phyloP scores from a whole-genome alignment of 148 eudicot species.

The Arctostaphylos glauca region DNA sequence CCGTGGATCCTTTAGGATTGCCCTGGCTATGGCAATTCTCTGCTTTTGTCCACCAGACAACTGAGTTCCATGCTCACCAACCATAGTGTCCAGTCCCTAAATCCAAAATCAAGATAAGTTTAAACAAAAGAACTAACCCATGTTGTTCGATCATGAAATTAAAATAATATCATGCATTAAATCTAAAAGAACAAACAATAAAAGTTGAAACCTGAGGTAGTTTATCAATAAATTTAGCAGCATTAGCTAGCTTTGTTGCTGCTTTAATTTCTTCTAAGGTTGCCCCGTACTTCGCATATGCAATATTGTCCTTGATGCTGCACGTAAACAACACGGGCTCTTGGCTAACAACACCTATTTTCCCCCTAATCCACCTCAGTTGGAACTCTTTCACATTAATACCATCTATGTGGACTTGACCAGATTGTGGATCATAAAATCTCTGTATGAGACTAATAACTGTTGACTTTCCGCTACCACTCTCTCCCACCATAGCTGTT shows the following conservation, averaged over 20 bases:
- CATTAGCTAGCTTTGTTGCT: conserved; percentile 62
- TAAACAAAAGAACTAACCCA: neutral
- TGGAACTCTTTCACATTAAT: conserved; percentile 50
- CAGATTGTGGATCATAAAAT: conserved; percentile 58
- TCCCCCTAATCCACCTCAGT: conserved; percentile 50
- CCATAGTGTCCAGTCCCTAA: conserved; percentile 78
- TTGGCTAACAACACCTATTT: too few species aligned
- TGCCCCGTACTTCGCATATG: conserved; percentile 56
- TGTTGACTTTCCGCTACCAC: conserved; percentile 68
- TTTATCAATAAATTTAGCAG: conserved; percentile 59
- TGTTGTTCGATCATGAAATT: neutral
- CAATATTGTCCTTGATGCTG: conserved; percentile 54
- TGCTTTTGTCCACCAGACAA: conserved; percentile 92
- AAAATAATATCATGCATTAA: neutral
- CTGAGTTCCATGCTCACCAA: conserved; percentile 85
- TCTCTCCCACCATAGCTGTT: conserved; percentile 60
- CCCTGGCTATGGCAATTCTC: conserved; percentile 85
- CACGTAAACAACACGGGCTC: too few species aligned
- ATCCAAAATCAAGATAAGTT: neutral
- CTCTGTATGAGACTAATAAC: conserved; percentile 54
- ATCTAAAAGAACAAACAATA: neutral
- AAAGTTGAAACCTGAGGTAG: conserved; percentile 47
- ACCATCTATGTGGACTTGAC: conserved; percentile 54
- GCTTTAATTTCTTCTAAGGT: conserved; percentile 47
- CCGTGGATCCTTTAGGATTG: conserved; percentile 69